Percentiles rank a stretch among this genome's conserved stretches.
phyloP scores from a whole-genome alignment of 305 asterid species.

The Rubia peregrina region DNA sequence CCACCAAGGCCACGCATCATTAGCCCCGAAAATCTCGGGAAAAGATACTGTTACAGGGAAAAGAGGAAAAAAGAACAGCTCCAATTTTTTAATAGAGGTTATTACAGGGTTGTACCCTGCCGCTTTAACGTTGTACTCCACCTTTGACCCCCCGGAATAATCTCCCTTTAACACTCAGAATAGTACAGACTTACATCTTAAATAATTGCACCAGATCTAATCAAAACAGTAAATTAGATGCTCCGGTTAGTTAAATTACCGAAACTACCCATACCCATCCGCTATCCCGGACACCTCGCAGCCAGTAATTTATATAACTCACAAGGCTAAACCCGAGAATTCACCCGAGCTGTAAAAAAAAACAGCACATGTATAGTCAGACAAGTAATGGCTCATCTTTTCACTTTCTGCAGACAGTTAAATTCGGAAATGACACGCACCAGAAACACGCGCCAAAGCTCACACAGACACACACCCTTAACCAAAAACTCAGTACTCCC shows the following conservation, averaged over 20 bases:
- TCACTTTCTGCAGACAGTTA: background rate
- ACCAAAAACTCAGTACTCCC: no score
- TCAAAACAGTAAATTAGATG: background rate
- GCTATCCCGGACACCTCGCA: background rate
- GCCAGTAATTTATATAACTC: background rate
- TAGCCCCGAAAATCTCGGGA: conserved; percentile 18
- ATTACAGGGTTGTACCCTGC: background rate
- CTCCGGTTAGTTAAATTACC: conserved; percentile 3
- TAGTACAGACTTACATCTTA: background rate
- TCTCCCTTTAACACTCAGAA: background rate
- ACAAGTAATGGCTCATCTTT: conserved; percentile 1
- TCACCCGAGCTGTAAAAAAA: conserved; percentile 7
- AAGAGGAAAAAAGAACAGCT: conserved; percentile 4
- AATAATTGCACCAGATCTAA: conserved; percentile 8
- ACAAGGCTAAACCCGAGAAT: conserved; percentile 5
- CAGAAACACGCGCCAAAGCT: background rate
- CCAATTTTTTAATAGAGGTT: background rate
- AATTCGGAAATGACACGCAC: conserved; percentile 3
- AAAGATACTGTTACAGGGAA: background rate
- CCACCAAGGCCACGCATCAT: conserved; percentile 15
- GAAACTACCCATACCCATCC: conserved; percentile 7
- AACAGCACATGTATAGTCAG: background rate
- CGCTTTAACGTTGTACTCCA: conserved; percentile 1
- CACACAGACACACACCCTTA: no score
- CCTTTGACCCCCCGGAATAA: background rate